phyloP scores from a whole-genome alignment of 2,329 filamentous ascomycete species.

The Fusarium transvaalense region DNA sequence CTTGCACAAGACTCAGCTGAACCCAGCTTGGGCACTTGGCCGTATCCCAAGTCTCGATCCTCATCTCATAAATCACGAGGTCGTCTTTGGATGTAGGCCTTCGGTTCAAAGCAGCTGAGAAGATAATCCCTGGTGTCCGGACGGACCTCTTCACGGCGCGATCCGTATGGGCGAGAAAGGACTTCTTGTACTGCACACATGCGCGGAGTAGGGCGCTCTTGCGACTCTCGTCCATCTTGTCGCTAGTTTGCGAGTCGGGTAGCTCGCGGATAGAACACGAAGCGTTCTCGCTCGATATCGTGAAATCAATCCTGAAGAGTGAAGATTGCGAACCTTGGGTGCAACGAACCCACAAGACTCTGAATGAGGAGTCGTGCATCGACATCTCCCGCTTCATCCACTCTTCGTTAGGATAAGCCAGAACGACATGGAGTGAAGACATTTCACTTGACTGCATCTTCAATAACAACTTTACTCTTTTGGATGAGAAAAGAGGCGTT shows the following conservation, averaged over 20 bases:
- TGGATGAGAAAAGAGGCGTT: background rate
- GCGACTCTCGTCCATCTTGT: slow-evolving; percentile 2
- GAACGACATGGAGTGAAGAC: background rate
- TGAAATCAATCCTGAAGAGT: slow-evolving; percentile 9
- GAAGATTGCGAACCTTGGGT: background rate
- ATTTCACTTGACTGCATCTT: background rate
- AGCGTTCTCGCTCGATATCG: slow-evolving; percentile 12
- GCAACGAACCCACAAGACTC: slow-evolving; percentile 9
- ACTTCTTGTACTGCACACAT: slow-evolving; percentile 13
- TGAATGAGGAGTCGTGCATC: slow-evolving; percentile 8
- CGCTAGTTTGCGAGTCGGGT: background rate
- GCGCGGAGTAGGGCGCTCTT: slow-evolving; percentile 2
- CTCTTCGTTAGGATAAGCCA: slow-evolving; percentile 5
- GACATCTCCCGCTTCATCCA: slow-evolving; percentile 8
- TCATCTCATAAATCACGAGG: slow-evolving; percentile 5
- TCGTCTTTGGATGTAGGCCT: slow-evolving; percentile 1
- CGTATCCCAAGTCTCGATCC: background rate
- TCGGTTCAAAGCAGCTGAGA: slow-evolving; percentile 3
- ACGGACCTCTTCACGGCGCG: slow-evolving; percentile 1
- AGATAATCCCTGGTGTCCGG: background rate
- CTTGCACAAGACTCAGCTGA: slow-evolving; percentile 15
- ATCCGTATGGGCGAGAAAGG: slow-evolving; percentile 15
- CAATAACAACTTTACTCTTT: background rate
- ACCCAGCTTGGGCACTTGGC: slow-evolving; percentile 5
- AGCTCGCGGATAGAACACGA: slow-evolving; percentile 13